Evolutionary conservation across 1,284 basidiomycete genomes (phyloP), one percentile per base, ranked within the genome.

Genomic region (Cryptococcus sp.): DNA sequence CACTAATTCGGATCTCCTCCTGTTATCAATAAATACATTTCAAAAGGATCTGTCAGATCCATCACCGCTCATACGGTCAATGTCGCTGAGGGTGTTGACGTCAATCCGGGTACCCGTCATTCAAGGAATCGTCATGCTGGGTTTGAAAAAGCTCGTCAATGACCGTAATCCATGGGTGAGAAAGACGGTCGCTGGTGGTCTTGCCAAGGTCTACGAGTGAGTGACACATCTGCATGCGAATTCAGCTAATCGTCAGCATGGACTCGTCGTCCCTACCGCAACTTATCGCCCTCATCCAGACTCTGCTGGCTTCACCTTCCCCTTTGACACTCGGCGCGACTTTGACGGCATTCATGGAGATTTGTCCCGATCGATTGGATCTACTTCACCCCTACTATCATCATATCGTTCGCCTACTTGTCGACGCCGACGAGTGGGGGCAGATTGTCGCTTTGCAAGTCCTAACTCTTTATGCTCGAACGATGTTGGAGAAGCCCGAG

Each of bases 21-120:
- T 99, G 34, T 81, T 99, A 22, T 94, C 92, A 5, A 96, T 99
- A 79, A 99, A 99, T 77, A 96, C 94, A 10, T 98, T 98, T 70
- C 96, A 99, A 75, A 91, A 92, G 72, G 96, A 99, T 76, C 80
- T 98, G 18, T 85, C 86, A 1, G 94, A 98, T 67, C 79, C 85
- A 7, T 96, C 87, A 55, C 94, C 96, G 0, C 83, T 98, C 61
- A 93, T 93, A 53, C 83, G 90, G 25, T 88, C 89, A 11, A 96
- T 96, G 91, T 90, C 91, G 2, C 77, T 97, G 43, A 82, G 92
- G n/a, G 91, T 97, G 1, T 80, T 98, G 43, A 91, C 89, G 54
- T 90, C 91, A 9, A 92, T 98, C 64, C 85, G 85, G 56, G 86
- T 96, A 2, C 84, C 86, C 3, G 87, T 89, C 79, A 89, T 96